Conservation (phyloP, 2,329 filamentous ascomycete species). For the Cercospora brassicicola region DNA sequence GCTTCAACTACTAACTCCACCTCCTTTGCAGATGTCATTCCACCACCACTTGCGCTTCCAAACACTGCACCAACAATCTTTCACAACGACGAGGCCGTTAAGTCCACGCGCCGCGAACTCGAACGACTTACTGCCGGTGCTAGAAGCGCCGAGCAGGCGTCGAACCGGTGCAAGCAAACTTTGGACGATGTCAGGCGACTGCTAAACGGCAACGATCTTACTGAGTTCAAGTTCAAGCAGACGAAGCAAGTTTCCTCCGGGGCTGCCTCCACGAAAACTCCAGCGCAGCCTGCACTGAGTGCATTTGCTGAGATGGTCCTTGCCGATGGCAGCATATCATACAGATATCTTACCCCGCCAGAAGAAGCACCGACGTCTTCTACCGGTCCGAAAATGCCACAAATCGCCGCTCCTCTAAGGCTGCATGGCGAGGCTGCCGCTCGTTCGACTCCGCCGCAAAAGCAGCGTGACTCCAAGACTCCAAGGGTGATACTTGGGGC, state of each 20-base stretch:
- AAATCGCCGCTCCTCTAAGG: not conserved
- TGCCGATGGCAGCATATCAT: constrained; percentile 43
- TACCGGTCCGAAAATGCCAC: not conserved
- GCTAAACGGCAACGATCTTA: constrained; percentile 68
- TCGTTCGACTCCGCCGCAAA: not conserved
- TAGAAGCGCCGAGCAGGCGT: constrained; percentile 56
- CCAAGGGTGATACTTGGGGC: not conserved
- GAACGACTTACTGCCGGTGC: constrained; percentile 72
- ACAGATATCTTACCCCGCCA: constrained; percentile 37
- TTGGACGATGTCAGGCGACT: constrained; percentile 74
- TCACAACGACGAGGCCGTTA: constrained; percentile 26
- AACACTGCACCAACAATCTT: constrained; percentile 43
- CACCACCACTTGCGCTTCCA: constrained; percentile 46
- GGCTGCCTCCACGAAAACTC: constrained; percentile 14
- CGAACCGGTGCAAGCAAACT: constrained; percentile 68
- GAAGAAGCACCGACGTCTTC: constrained; percentile 16
- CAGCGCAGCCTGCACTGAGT: constrained; percentile 43
- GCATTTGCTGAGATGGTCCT: constrained; percentile 58
- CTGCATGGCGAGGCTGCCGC: not conserved
- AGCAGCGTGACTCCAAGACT: not conserved
- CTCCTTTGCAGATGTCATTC: constrained; percentile 45
- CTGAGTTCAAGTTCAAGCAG: constrained; percentile 58
- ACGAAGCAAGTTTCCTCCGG: constrained; percentile 18
- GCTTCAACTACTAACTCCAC: constrained; percentile 12
- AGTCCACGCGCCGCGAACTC: constrained; percentile 48